Conservation (phyloP, 2,329 filamentous ascomycete genomes). For the Hypoxylon rubiginosum region DNA sequence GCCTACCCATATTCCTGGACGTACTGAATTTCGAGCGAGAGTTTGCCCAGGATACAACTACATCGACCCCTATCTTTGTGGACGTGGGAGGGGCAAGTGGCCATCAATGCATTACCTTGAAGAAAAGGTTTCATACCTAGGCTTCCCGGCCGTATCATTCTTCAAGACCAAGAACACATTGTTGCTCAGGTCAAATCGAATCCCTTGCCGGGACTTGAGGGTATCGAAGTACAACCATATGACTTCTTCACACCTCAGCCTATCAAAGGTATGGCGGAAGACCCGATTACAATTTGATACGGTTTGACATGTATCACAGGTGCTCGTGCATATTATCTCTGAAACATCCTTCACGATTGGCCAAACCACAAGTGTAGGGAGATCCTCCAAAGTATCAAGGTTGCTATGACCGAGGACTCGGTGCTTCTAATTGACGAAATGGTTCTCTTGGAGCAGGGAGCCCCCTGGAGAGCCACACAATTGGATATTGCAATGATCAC, state of each 20-base stretch:
- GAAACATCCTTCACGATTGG: constrained; percentile 38
- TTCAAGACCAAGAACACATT: constrained; percentile 39
- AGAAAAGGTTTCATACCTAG: constrained; percentile 31
- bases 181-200: constrained; percentile 33
- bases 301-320: constrained; percentile 14
- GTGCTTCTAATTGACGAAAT: constrained; percentile 43
- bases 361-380: constrained; percentile 20
- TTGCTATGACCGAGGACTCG: constrained; percentile 33
- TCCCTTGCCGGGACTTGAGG: constrained; percentile 42
- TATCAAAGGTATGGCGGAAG: constrained; percentile 4
- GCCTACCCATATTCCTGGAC: constrained; percentile 35
- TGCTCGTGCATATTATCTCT: constrained; percentile 36
- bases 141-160: constrained; percentile 40
- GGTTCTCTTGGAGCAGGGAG: constrained; percentile 35
- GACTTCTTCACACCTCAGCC: constrained; percentile 43
- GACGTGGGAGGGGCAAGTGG: constrained; percentile 45
- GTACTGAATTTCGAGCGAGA: constrained; percentile 39
- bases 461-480: constrained; percentile 36
- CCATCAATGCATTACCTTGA: constrained; percentile 40
- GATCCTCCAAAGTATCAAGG: constrained; percentile 28
- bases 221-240: constrained; percentile 32
- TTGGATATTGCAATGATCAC: constrained; percentile 42
- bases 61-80: constrained; percentile 40
- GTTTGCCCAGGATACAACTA: constrained; percentile 20
- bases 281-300: neutral